Base-by-base conservation (phyloP, 495 filamentous ascomycete species). In the Annulohypoxylon bovei region DNA sequence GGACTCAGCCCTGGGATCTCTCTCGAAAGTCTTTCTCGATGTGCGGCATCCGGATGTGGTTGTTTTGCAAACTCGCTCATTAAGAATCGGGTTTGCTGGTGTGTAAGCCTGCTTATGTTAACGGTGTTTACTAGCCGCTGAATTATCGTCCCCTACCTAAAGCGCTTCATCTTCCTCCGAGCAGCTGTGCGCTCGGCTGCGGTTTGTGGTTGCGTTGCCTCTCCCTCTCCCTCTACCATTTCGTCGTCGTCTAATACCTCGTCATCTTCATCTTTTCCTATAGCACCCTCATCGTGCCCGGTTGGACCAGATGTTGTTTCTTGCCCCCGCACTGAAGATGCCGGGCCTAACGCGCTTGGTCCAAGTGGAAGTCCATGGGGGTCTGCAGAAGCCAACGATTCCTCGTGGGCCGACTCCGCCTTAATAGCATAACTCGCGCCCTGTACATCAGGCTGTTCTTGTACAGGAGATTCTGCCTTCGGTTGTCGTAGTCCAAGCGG, bases 31-130 rank as follows among this genome's bases (percentile, higher is more conserved):
- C 94, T 85, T 79, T 98, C 94, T 62, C 95, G 88, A 81, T 98
- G 94, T 46, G 93, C 92, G 30, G 95, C 94, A 78, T 98, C 94
- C 11, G 95, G 95, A 81, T 98, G 95, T 20, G 95, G 92, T 73
- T 98, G 93, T 70, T 95, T 93, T 55, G 93, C 92, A 74, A 98
- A 98, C 80, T 98, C 95, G 77, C 93, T 98, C 93, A 97, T 96
- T 56, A 98, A 82, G 73, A 97, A 98, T 28, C 95, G 88, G 25
- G 95, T 98, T 85, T 98, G 95, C 71, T 95, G 95, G 76, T 98
- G 95, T 11, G 95, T 98, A 68, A 98, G 88, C 67, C 95, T 98
- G 74, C 27, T 49, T 64, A 12, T 47, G 56, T 56, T 59, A 67
- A 67, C 58, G 70, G 27, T 14, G 22, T 64, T 62, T 25, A 27